Base-by-base conservation (phyloP, 768 basidiomycete genomes). In the Boletus pseudo-olivaceus region DNA sequence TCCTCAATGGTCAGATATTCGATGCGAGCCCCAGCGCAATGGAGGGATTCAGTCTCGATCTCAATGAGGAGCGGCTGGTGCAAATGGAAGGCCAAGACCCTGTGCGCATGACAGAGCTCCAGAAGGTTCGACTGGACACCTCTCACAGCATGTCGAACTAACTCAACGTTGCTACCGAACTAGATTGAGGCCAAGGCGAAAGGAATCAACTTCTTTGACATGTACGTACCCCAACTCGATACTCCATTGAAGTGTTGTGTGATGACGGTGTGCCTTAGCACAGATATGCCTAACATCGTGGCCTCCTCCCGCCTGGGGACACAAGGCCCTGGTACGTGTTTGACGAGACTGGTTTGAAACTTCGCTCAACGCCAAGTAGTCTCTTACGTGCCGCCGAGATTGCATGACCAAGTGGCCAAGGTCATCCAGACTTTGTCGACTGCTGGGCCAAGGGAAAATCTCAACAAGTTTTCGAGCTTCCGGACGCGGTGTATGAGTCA, bases 201-300 rank as follows among this genome's bases (percentile, higher is more conserved):
- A 60, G 91, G 91, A 57, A 63, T 84, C 73, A 86, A 81, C 49
- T 95, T 94, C 78, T 89, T 95, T 73, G 93, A 95, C 70, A 79
- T 96, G 88, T 90, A 70, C 74, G 76, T 58, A 39, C 38, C 33
- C 47, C 37, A 40, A 61, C 59, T 41, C 7, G 33, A 20, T 20
- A 35, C 11, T 46, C 14, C 1, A 5, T 12, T 23, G 33, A 14
- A 32, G 17, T 6, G 4, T 52, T 20, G 17, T 46, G 14, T 49
- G 27, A 59, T 43, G 54, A 59, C 38, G 50, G 49, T 41, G 26
- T 20, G n/a, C 6, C 55, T 35, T 60, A 92, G 90, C 44, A 92
- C 91, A 51, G 88, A 93, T 53, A 81, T 87, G n/a, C 83, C 76
- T 62, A 74, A 82, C 44, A 75, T 88, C 37, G 85, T 78, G 32